Percentiles rank a stretch among this genome's conserved stretches.
These are phyloP conservation scores for Cladophialophora yegresii DNA, from an alignment of 2,329 filamentous ascomycete species.

Conservation along the genomic window DNA sequence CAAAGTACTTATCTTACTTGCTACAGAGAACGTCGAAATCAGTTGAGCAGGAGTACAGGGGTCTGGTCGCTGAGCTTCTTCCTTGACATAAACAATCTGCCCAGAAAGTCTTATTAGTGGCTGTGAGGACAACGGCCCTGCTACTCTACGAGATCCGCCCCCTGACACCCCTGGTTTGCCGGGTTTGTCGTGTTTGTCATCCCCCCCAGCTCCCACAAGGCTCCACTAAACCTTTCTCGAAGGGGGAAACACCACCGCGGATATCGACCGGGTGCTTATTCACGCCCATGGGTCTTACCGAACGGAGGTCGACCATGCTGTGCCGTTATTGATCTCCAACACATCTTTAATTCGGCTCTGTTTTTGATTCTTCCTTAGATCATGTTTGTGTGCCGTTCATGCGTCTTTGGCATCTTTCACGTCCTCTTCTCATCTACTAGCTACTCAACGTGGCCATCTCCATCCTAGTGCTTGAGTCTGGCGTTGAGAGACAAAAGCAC, in stretches of 20 bases:
- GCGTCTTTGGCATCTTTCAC: background rate
- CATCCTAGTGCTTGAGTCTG: background rate
- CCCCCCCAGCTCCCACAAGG: background rate
- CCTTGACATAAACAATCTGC: background rate
- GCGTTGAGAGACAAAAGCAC: background rate
- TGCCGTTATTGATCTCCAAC: background rate
- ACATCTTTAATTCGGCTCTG: background rate
- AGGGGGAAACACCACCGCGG: constrained; percentile 9
- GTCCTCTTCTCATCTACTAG: background rate
- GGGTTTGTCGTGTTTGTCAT: background rate
- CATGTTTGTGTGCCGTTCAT: background rate
- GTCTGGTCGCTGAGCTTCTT: background rate
- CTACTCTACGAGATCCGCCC: background rate
- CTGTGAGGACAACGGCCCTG: background rate
- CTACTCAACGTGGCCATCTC: background rate
- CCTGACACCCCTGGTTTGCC: background rate
- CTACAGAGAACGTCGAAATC: too few species aligned
- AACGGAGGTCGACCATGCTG: background rate
- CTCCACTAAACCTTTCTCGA: constrained; percentile 4
- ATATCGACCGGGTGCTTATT: constrained; percentile 2
- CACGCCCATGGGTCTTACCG: background rate
- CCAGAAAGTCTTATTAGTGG: background rate
- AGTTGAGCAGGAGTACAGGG: background rate
- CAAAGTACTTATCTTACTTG: too few species aligned
- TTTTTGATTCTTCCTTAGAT: background rate